phyloP scores from a whole-genome alignment of 352 stramenopile genomes.

The Peronospora tabacina region DNA sequence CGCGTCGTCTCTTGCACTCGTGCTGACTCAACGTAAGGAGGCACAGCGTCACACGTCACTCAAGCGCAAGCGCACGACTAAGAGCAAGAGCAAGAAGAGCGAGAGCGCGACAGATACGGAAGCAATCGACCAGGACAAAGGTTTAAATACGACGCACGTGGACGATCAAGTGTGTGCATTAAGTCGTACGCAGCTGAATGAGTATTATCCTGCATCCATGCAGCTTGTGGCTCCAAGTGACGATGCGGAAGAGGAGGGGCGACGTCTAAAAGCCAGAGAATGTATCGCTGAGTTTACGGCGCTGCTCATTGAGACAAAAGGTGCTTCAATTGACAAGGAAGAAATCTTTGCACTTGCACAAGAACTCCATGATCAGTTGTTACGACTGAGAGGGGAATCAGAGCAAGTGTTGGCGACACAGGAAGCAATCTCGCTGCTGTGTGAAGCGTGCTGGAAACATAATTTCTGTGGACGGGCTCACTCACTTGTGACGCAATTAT shows the following conservation, averaged over 20 bases:
- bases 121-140: conserved; percentile 1
- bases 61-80: conserved; percentile 18
- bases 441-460: conserved; percentile 65
- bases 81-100: conserved; percentile 21
- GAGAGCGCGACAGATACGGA: conserved; percentile 9
- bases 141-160: conserved; percentile 13
- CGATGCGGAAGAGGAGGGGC: conserved; percentile 21
- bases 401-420: conserved; percentile 38
- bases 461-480: conserved; percentile 54
- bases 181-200: conserved; percentile 33
- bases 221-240: conserved; percentile 24
- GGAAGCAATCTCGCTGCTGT: conserved; percentile 64
- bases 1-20: conserved; percentile 23
- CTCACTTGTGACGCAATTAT: conserved; percentile 69
- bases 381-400: conserved; percentile 42
- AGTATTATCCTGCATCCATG: conserved; percentile 44
- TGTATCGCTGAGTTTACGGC: conserved; percentile 46
- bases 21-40: conserved; percentile 34
- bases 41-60: conserved; percentile 20
- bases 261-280: conserved; percentile 34
- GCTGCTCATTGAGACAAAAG: conserved; percentile 51
- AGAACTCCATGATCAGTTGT: conserved; percentile 57
- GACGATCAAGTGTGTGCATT: conserved; percentile 57
- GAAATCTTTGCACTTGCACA: conserved; percentile 53
- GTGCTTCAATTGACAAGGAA: conserved; percentile 44